Percentiles rank a stretch among this genome's conserved stretches.
Evolutionary conservation across 768 basidiomycete species (phyloP).

Genomic region (Tulasnella sp.): DNA sequence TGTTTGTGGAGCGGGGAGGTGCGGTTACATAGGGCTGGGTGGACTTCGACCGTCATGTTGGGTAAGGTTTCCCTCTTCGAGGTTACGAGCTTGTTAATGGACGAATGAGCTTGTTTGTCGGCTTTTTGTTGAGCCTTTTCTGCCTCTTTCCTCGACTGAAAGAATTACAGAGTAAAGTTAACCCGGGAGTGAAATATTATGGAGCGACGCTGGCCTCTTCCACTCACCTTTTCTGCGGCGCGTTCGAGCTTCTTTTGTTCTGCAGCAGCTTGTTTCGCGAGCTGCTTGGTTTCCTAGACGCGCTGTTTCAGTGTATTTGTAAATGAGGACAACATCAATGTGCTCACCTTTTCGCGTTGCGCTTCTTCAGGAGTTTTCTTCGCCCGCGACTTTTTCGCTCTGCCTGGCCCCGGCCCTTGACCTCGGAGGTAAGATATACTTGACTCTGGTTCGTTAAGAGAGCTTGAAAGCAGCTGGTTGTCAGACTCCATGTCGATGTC

Average conservation of each 20-base stretch:
- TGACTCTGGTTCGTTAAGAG: neutral
- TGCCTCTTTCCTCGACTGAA: constrained; percentile 2
- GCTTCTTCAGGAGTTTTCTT: neutral
- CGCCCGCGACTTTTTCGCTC: neutral
- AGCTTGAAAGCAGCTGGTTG: neutral
- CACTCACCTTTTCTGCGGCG: constrained; percentile 3
- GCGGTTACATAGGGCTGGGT: neutral
- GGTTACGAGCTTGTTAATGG: constrained; percentile 17
- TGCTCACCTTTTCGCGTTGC: neutral
- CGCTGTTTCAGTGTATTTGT: neutral
- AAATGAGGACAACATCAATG: neutral
- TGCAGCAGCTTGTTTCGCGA: neutral
- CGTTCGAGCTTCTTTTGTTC: constrained; percentile 8
- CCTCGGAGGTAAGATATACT: neutral
- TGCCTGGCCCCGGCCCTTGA: neutral
- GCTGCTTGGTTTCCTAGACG: neutral
- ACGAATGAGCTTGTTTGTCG: neutral
- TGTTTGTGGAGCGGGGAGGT: constrained; percentile 3
- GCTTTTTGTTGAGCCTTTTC: neutral
- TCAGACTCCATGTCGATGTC: neutral
- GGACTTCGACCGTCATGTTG: constrained; percentile 15
- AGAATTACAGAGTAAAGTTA: neutral
- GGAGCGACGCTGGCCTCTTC: neutral
- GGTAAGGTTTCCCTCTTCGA: constrained; percentile 14
- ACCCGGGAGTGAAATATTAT: neutral